Percentiles rank a stretch among this genome's conserved stretches.
These are phyloP conservation scores for Lentinula guzmanii DNA, from an alignment of 768 basidiomycete species.

Conservation along the genomic window DNA sequence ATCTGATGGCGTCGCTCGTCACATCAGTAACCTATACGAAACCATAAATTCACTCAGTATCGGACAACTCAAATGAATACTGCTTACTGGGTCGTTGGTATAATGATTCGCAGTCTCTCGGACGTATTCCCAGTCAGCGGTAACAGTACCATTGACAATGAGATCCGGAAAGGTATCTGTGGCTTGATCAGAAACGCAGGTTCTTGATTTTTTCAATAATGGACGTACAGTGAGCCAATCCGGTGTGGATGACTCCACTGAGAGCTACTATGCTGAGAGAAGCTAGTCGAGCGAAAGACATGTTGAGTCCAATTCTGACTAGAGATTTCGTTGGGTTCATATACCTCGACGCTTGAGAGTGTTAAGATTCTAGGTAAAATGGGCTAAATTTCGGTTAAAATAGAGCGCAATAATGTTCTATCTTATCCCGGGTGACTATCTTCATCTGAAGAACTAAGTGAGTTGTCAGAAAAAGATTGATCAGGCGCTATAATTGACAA, in stretches of 20 bases:
- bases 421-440: not conserved
- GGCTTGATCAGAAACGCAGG: too few species aligned
- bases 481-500: not conserved
- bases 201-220: not conserved
- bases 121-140: slow-evolving; percentile 28
- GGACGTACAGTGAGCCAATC: not conserved
- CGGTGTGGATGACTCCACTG: not conserved
- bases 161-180: not conserved
- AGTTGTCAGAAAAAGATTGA: not conserved
- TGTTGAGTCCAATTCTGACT: not conserved
- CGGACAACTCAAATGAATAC: not conserved
- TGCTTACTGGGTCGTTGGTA: slow-evolving; percentile 23
- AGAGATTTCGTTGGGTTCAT: not conserved
- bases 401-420: not conserved
- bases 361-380: not conserved
- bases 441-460: not conserved
- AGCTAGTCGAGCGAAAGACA: not conserved
- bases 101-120: slow-evolving; percentile 29
- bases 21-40: slow-evolving; percentile 26
- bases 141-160: slow-evolving; percentile 11
- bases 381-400: not conserved
- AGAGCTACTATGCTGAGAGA: not conserved
- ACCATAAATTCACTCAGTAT: not conserved
- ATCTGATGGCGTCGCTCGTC: slow-evolving; percentile 26
- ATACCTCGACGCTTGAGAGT: not conserved